Base-by-base conservation (phyloP, 805 yeast genomes). In the Torulaspora microellipsoides region DNA sequence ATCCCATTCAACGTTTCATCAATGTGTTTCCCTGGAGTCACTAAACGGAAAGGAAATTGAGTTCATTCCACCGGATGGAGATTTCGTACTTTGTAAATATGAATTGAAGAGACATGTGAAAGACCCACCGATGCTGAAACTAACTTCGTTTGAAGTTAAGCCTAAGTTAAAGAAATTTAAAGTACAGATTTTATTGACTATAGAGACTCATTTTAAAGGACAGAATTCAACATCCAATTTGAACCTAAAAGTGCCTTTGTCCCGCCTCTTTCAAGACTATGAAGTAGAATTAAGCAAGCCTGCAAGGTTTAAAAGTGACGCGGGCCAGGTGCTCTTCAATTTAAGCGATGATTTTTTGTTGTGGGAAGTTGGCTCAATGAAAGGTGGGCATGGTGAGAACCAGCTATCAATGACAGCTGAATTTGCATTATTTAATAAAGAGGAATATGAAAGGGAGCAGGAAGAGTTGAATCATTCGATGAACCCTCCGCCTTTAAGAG, bases 31-130 rank as follows among this genome's bases (percentile, higher is more conserved):
- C 39, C 66, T 87, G 31, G 77, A 82, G 2, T 72, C 81, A 40
- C 75, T 85, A 49, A 40, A 46, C 11, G 46, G 45, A 28, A 50
- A 46, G 23, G 62, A 79, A 44, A 78, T 90, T 27, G 77, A 81
- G 25, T 90, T 89, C 60, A 78, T 84, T 13, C 96, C 97, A 12
- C 96, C 96, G 0, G 96, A 88, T 69, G 96, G 96, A 0, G 78
- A 78, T 51, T 87, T 86, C 59, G 78, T 80, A 27, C 73, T 88
- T 30, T 67, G 71, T 41, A 55, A 58, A 39, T 69, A 69, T 34
- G 59, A 61, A 31, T 45, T 68, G 33, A 64, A 62, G 38, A 54
- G 67, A 31, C 64, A 58, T 42, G 57, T 62, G 3, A 51, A 51
- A 14, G 68, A 64, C 36, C 52, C 54, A 50, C 78, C 85, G 2